These are phyloP conservation scores for Eutrema japonicum DNA, from an alignment of 345 rosid genomes.

Conservation along the genomic window DNA sequence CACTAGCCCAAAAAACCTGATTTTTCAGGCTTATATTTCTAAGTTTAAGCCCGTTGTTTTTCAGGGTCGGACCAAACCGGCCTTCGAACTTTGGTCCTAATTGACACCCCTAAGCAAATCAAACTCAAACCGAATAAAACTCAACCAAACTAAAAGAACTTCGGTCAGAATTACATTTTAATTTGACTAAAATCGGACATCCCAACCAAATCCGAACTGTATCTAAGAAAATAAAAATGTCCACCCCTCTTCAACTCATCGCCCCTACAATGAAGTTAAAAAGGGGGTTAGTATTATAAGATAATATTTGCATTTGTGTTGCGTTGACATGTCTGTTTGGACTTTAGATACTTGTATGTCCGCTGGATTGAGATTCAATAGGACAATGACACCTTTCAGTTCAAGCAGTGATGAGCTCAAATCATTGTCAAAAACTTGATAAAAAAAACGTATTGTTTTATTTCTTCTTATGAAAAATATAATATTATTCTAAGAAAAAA, in stretches of 20 bases:
- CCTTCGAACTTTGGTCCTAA: too few species aligned
- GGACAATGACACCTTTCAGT: not conserved
- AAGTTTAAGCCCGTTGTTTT: too few species aligned
- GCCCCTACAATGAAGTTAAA: not conserved
- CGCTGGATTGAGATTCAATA: constrained; percentile 15
- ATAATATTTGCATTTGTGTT: constrained; percentile 12
- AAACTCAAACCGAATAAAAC: too few species aligned
- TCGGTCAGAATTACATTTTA: not conserved
- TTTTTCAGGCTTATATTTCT: too few species aligned
- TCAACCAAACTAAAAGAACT: too few species aligned
- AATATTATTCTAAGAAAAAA: not conserved
- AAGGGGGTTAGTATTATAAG: not conserved
- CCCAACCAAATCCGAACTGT: not conserved
- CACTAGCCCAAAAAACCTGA: too few species aligned
- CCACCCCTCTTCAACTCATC: not conserved
- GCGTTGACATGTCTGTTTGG: constrained; percentile 18
- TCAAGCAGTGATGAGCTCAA: not conserved
- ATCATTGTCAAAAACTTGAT: not conserved
- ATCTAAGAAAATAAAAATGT: not conserved
- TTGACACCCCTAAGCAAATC: too few species aligned
- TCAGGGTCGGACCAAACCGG: too few species aligned
- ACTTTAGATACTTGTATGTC: not conserved
- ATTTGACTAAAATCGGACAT: not conserved
- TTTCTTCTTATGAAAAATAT: not conserved
- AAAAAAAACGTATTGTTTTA: not conserved